Evolutionary conservation across 345 rosid species (phyloP).

Genomic region (Linum lewisii): DNA sequence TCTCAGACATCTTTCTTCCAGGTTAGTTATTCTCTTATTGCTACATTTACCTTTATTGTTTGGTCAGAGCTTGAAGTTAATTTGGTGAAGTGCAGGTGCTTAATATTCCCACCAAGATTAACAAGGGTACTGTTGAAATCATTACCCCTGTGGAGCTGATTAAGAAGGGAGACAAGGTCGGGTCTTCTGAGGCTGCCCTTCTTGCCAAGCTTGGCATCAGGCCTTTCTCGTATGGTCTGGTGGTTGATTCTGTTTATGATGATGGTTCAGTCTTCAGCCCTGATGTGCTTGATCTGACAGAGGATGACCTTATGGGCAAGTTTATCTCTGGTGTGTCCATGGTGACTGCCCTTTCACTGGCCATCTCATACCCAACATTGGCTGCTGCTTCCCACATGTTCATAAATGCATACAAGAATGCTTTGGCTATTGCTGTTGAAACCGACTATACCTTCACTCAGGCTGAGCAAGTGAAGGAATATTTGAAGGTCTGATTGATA

Average conservation of each 20-base stretch:
- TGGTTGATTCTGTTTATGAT: conserved; percentile 14
- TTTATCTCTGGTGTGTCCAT: conserved; percentile 13
- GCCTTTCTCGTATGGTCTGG: conserved; percentile 22
- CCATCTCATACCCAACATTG: conserved; percentile 14
- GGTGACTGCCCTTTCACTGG: conserved; percentile 12
- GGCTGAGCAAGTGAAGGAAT: conserved; percentile 20
- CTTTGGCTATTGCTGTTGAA: conserved; percentile 14
- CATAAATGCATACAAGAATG: conserved; percentile 17
- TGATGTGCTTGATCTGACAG: conserved; percentile 19
- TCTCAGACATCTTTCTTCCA: conserved; percentile 1
- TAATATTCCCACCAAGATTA: conserved; percentile 3
- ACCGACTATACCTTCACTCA: conserved; percentile 15
- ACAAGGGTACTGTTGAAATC: conserved; percentile 24
- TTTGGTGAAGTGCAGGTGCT: neutral
- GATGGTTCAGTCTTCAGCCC: conserved; percentile 22
- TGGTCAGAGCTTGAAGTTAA: neutral
- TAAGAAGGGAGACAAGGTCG: conserved; percentile 24
- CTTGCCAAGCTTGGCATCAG: conserved; percentile 23
- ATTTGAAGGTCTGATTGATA: conserved; percentile 15
- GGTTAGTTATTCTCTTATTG: neutral
- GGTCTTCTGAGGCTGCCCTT: conserved; percentile 22
- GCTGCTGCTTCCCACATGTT: conserved; percentile 19
- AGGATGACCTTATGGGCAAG: conserved; percentile 18
- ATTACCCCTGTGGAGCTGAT: conserved; percentile 17
- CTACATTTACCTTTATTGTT: neutral